Conservation (phyloP, 1,139 yeast genomes). For the Diutina scorzettiae region DNA sequence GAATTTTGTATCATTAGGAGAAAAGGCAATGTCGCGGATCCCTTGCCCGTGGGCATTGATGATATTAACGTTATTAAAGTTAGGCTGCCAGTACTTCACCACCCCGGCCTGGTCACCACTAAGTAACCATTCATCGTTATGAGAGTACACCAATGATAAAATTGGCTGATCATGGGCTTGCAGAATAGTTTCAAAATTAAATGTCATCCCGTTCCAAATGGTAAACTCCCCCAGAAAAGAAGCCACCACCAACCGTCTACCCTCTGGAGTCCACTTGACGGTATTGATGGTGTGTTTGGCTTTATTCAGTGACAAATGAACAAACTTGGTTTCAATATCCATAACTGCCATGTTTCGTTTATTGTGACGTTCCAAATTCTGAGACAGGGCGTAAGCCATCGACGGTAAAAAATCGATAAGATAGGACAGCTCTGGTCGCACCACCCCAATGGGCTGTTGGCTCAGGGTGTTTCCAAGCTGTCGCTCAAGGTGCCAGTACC, state of each 20-base stretch:
- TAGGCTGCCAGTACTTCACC: conserved; percentile 95
- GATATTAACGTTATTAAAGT: conserved; percentile 89
- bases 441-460: conserved; percentile 41
- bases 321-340: conserved; percentile 70
- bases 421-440: conserved; percentile 72
- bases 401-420: conserved; percentile 67
- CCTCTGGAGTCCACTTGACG: conserved; percentile 94
- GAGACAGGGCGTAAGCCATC: conserved; percentile 35
- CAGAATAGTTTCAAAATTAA: conserved; percentile 93
- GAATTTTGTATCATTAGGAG: conserved; percentile 84
- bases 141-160: conserved; percentile 68
- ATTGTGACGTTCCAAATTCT: conserved; percentile 8
- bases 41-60: conserved; percentile 72
- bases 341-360: conserved; percentile 32
- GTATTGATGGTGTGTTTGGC: conserved; percentile 87
- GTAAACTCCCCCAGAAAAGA: conserved; percentile 94
- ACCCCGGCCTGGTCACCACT: conserved; percentile 91
- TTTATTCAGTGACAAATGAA: conserved; percentile 83
- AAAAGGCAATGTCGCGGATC: conserved; percentile 75
- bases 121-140: conserved; percentile 87
- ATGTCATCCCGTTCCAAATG: conserved; percentile 91
- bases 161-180: conserved; percentile 96
- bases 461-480: conserved; percentile 33
- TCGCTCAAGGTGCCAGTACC: conserved; percentile 55
- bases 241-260: conserved; percentile 80